Base-by-base conservation (phyloP, 2,329 filamentous ascomycete genomes). In the Cytospora schulzeri region DNA sequence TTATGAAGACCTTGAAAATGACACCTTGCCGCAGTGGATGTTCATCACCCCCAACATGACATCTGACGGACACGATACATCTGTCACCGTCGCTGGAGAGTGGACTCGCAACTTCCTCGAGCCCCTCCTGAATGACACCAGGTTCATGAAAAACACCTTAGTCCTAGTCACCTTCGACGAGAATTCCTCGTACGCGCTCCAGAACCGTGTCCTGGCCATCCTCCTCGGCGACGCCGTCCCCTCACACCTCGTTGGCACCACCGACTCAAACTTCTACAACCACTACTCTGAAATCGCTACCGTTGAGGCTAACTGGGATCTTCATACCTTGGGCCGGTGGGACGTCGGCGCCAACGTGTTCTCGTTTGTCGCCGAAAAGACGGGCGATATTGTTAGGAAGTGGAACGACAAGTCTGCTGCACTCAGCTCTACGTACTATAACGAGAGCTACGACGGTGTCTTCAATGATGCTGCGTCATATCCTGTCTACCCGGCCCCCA, bases 91-190 rank as follows among this genome's bases (percentile, higher is more conserved):
- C 31, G 89, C 90, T 2, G 90, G 89, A 3, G 71, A 77, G 17
- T 95, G 90, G 89, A 84, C 86, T 17, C 83, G 85, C 45, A 78
- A 73, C 56, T 93, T 93, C 78, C 76, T 95, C 1, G 82, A 85
- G 64, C 90, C 91, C 0, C 85, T 95, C 11, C 81, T 95, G 8
- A 74, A 82, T 41, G 84, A 94, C 77, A 76, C 79, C 57, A 84
- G 88, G 69, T 94, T 95, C 76, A 90, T 89, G 85, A 79, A 90
- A 57, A 67, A 67, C 51, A 67, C 65, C 11, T 51, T 95, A 1
- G 83, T 95, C 12, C 79, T 94, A 6, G 76, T 95, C 66, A 93
- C 88, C 12, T 95, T 92, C 71, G 92, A 95, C 68, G 92, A 95
- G 78, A 91, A 88, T 74, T 85, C 89, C 70, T 87, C 84, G 12